Evolutionary conservation across 306 rosid genomes (phyloP), one percentile per base, ranked within the genome.

Genomic region (Mimosa pudica): DNA sequence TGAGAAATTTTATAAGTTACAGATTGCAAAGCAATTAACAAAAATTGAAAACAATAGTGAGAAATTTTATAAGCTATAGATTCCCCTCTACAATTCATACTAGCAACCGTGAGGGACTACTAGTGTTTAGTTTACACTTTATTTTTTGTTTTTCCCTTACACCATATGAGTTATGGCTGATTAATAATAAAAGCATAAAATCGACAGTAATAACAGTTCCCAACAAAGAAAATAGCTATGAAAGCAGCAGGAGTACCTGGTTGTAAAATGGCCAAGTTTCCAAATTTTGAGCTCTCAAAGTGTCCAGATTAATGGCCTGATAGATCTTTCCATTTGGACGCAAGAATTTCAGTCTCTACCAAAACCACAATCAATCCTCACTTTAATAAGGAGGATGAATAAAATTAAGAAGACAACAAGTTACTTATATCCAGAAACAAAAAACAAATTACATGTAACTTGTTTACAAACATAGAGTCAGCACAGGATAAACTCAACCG

Each of bases 231-330:
- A 69, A 44, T 47, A 51, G 47, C 64, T 68, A 58, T 36, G 12
- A 49, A 73, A 78, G 41, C 14, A 42, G 16, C 51, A 35, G 46
- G 35, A 32, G 41, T 82, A 90, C 98, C 97, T 92, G 96, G 84
- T 94, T 94, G 81, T 85, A 94, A 82, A 92, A 90, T 3, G 98
- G 98, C 91, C 93, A 82, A n/a, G 98, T 89, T 79, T 94, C 98
- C 82, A 90, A 86, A 77, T 94, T 94, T 82, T 94, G 93, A 73
- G 94, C 96, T 75, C 97, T 89, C 78, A 92, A 89, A 9, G 94
- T 89, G 73, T 92, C 97, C 78, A 73, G 81, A 86, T 87, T 90
- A 80, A 94, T 92, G 51, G 94, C 98, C 82, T 94, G 98, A 76
- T 90, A 94, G 70, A 86, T 82, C 82, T 92, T 94, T 75, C 85